Evolutionary conservation across 192 early-diverging fungal species (phyloP), one percentile per base, ranked within the genome.

Genomic region (Coemansia sp.): DNA sequence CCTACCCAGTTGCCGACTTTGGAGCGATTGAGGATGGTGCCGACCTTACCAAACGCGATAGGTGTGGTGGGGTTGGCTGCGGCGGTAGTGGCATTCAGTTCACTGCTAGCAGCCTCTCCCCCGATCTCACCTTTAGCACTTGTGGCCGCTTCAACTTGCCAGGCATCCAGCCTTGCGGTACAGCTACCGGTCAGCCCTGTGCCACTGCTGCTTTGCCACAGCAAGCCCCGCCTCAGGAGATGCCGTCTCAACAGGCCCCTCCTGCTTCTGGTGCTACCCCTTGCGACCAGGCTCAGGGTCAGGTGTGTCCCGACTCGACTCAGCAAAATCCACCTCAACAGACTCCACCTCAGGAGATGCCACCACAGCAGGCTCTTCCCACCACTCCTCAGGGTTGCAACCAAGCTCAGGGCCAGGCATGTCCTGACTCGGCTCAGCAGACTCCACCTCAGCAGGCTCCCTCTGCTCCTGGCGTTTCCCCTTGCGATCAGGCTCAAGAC

Each of bases 91-190:
- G 44, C 47, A 34, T 66, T 3, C 57, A 52, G 38, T 67, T 76
- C 34, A 41, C 64, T 31, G 69, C 69, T 29, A 52, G 65, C 40
- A 55, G 46, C 10, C 39, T 68, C 15, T 70, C 43, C 13, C 74
- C 74, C 1, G 49, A 71, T 6, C 58, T 71, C 2, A 57, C 69
- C 36, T 71, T 76, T 62, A 40, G 60, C 24, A 63, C 68, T 66
- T 65, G 58, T 36, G 43, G 70, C 46, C 43, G 52, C 36, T 52
- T 55, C 39, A 63, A 61, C 18, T 31, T 72, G 11, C 44, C 31
- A 47, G 70, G 70, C 15, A 40, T 62, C 20, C 34, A 40, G 9
- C n/a, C 36, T 33, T 40, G 60, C 36, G 6, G 11, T 18, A 10
- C 31, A 9, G 20, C 27, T 36, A 2, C 36, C 2, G 60, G 36